phyloP scores from a whole-genome alignment of 78 protist species.

The Reticulomyxa filosa region DNA sequence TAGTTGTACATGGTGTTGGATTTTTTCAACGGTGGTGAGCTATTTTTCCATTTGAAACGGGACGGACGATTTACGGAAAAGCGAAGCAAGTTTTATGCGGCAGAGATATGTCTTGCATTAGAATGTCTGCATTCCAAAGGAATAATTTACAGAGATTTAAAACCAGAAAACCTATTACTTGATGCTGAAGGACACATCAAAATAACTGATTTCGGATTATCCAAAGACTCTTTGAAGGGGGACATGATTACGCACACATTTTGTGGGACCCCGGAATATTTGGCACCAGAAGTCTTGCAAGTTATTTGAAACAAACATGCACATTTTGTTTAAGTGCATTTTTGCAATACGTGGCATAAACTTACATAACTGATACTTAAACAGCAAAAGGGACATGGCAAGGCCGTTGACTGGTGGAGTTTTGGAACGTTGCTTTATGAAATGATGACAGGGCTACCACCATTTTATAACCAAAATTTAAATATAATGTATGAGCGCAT shows the following conservation, averaged over 20 bases:
- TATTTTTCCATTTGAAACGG: not conserved
- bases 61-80: not conserved
- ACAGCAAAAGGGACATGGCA: too few relatives aligned
- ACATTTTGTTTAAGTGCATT: too few relatives aligned
- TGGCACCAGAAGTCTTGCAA: too few relatives aligned
- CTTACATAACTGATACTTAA: too few relatives aligned
- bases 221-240: constrained; percentile 40
- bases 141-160: constrained; percentile 1
- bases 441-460: constrained; percentile 65
- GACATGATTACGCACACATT: not conserved
- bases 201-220: constrained; percentile 87
- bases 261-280: constrained; percentile 2
- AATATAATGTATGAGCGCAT: constrained; percentile 45
- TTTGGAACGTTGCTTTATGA: constrained; percentile 50
- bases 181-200: constrained; percentile 49
- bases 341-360: too few relatives aligned
- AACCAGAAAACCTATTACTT: constrained; percentile 1
- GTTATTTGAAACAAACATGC: too few relatives aligned
- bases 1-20: constrained; percentile 11
- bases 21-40: constrained; percentile 4
- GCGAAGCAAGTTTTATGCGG: not conserved
- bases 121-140: constrained; percentile 1
- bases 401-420: constrained; percentile 70
- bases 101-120: not conserved
- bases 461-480: constrained; percentile 39